These are phyloP conservation scores for Polyplosphaeria fusca DNA, from an alignment of 495 filamentous ascomycete species.

Conservation along the genomic window DNA sequence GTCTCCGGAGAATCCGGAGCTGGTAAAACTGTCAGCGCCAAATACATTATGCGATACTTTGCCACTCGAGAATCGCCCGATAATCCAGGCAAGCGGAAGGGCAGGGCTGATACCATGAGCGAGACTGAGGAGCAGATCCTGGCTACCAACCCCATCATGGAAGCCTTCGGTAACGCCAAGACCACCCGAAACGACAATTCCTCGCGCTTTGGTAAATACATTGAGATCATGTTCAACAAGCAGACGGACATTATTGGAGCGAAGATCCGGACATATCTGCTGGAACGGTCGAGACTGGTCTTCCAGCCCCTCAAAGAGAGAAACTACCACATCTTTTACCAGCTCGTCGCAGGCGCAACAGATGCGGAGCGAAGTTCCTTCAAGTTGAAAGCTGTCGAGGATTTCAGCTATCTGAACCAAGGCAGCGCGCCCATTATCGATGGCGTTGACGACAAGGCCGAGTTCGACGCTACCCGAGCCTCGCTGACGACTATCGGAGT, in stretches of 20 bases:
- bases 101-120: slow-evolving; percentile 83
- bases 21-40: slow-evolving; percentile 97
- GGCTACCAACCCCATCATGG: slow-evolving; percentile 99
- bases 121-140: slow-evolving; percentile 98
- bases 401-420: slow-evolving; percentile 96
- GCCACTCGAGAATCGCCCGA: slow-evolving; percentile 94
- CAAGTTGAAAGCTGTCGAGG: slow-evolving; percentile 73
- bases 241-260: slow-evolving; percentile 96
- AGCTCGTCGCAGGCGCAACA: slow-evolving; percentile 90
- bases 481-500: slow-evolving; percentile 90
- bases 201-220: slow-evolving; percentile 98
- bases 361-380: slow-evolving; percentile 77
- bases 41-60: slow-evolving; percentile 99
- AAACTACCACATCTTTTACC: slow-evolving; percentile 99
- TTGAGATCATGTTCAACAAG: slow-evolving; percentile 98
- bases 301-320: slow-evolving; percentile 96
- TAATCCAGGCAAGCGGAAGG: slow-evolving; percentile 76
- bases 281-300: slow-evolving; percentile 95
- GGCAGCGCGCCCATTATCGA: slow-evolving; percentile 87
- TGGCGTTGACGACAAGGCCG: slow-evolving; percentile 90
- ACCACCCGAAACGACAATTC: slow-evolving; percentile 99
- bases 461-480: slow-evolving; percentile 82
- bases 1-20: slow-evolving; percentile 98
- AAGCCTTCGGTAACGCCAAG: slow-evolving; percentile 99
- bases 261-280: slow-evolving; percentile 90